Evolutionary conservation across 2,329 filamentous ascomycete species (phyloP).

Genomic region (Hypoxylon sp.): DNA sequence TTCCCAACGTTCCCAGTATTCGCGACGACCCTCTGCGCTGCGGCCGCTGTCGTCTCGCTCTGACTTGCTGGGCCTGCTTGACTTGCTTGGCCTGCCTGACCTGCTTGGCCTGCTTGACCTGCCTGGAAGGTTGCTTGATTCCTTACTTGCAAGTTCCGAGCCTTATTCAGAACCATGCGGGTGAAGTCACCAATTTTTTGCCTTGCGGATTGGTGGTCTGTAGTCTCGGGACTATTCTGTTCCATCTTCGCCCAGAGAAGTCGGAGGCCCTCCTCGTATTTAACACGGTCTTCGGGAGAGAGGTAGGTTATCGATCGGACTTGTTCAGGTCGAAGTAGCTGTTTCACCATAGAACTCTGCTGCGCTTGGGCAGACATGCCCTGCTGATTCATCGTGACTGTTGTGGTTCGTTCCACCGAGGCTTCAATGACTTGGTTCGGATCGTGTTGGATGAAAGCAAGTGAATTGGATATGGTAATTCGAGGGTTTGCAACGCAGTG

Average conservation of each 20-base stretch:
- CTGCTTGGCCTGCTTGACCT: constrained; percentile 7
- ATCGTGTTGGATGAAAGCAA: too few species aligned
- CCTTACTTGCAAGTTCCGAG: constrained; percentile 49
- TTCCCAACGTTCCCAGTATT: constrained; percentile 33
- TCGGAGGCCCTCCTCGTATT: constrained; percentile 66
- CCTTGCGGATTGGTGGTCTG: constrained; percentile 59
- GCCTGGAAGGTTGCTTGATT: constrained; percentile 34
- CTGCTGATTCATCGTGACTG: constrained; percentile 40
- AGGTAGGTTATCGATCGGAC: constrained; percentile 61
- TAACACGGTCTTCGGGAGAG: constrained; percentile 62
- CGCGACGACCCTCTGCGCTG: neutral
- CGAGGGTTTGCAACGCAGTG: too few species aligned
- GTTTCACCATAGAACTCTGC: constrained; percentile 28
- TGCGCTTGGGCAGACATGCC: constrained; percentile 34
- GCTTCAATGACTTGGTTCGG: too few species aligned
- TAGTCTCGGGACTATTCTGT: constrained; percentile 56
- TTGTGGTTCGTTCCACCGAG: too few species aligned
- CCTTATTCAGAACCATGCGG: constrained; percentile 62
- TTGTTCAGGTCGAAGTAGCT: constrained; percentile 55
- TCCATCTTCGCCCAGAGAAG: constrained; percentile 61
- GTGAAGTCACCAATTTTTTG: constrained; percentile 70
- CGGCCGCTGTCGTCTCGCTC: neutral
- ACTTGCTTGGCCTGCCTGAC: neutral
- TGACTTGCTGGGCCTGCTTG: constrained; percentile 6
- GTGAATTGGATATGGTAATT: too few species aligned